Evolutionary conservation across 768 basidiomycete species (phyloP).

Genomic region (Boletus pseudopeckii): DNA sequence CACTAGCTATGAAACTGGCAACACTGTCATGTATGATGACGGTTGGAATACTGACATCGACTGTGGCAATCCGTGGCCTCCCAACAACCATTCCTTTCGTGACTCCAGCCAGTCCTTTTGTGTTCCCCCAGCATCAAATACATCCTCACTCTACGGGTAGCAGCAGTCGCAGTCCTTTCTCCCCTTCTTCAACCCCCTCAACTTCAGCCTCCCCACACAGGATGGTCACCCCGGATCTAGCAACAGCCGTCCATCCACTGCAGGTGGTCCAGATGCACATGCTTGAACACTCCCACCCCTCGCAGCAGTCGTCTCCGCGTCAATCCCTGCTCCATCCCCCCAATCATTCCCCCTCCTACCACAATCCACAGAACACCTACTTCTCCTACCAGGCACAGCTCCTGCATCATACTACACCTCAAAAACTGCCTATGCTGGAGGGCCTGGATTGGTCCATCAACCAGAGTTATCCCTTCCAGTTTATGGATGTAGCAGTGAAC

Average conservation of each 20-base stretch:
- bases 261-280: conserved; percentile 42
- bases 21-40: conserved; percentile 29
- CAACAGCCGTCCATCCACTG: conserved; percentile 51
- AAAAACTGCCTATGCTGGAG: conserved; percentile 46
- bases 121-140: conserved; percentile 46
- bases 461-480: conserved; percentile 38
- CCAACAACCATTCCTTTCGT: conserved; percentile 68
- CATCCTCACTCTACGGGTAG: conserved; percentile 37
- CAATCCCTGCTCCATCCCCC: conserved; percentile 49
- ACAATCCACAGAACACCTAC: conserved; percentile 46
- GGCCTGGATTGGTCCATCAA: conserved; percentile 56
- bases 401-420: conserved; percentile 59
- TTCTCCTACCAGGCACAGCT: conserved; percentile 60
- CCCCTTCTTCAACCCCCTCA: conserved; percentile 47
- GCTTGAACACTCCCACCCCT: conserved; percentile 65
- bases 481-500: conserved; percentile 37
- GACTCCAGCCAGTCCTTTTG: conserved; percentile 81
- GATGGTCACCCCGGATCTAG: conserved; percentile 46
- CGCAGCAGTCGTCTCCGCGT: conserved; percentile 72
- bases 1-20: conserved; percentile 64
- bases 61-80: conserved; percentile 35
- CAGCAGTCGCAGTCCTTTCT: conserved; percentile 69
- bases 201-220: too few relatives aligned
- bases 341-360: conserved; percentile 37
- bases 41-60: conserved; percentile 39